phyloP scores from a whole-genome alignment of 176 grass and related monocot genomes.

The Carex littledalei region DNA sequence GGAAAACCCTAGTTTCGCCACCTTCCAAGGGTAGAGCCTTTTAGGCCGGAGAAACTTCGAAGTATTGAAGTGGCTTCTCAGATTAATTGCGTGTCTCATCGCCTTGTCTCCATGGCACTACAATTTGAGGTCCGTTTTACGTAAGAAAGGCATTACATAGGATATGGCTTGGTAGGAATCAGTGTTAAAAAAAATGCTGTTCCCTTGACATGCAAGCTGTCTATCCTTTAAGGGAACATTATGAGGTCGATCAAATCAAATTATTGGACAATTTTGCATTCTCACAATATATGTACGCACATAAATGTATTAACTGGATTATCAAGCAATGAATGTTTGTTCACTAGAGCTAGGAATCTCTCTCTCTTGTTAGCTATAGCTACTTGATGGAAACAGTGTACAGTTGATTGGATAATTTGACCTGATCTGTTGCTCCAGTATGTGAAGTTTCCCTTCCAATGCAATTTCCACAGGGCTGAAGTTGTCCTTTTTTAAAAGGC shows the following conservation, averaged over 20 bases:
- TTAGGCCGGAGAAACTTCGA: not conserved
- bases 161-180: not conserved
- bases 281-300: not conserved
- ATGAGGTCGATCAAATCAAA: not conserved
- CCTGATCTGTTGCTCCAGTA: not conserved
- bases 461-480: not conserved
- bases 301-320: not conserved
- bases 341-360: not conserved
- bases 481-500: not conserved
- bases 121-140: constrained; percentile 12
- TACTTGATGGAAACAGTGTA: not conserved
- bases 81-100: not conserved
- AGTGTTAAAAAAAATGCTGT: not conserved
- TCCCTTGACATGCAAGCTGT: not conserved
- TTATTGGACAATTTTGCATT: not conserved
- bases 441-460: not conserved
- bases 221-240: not conserved
- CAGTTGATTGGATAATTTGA: not conserved
- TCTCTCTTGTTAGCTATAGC: not conserved
- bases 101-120: constrained; percentile 15
- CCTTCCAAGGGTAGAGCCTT: not conserved
- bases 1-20: not conserved
- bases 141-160: not conserved
- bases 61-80: not conserved
- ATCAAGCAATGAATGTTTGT: not conserved